These are phyloP conservation scores for Neopestalotiopsis sp. DNA, from an alignment of 2,329 filamentous ascomycete genomes.

Conservation along the genomic window DNA sequence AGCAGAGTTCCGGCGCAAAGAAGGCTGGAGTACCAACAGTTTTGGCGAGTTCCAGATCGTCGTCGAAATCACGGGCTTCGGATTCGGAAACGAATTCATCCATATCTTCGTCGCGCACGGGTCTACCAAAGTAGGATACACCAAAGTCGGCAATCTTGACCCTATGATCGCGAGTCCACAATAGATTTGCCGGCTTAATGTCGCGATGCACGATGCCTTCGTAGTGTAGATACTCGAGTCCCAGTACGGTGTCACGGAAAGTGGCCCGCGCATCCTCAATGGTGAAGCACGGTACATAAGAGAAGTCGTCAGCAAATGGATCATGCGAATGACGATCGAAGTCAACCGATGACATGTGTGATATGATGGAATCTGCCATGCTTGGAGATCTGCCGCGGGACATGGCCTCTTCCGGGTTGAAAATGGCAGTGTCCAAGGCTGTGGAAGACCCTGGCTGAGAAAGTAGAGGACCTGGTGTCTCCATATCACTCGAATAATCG, in stretches of 20 bases:
- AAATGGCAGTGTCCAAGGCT: constrained; percentile 80
- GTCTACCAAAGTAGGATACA: constrained; percentile 93
- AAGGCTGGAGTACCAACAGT: constrained; percentile 97
- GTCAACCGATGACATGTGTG: constrained; percentile 71
- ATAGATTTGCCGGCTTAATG: constrained; percentile 87
- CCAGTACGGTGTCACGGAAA: constrained; percentile 91
- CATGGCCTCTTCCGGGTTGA: constrained; percentile 58
- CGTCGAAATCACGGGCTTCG: constrained; percentile 86
- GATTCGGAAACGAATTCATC: constrained; percentile 79
- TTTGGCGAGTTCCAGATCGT: constrained; percentile 95
- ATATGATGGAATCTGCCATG: constrained; percentile 77
- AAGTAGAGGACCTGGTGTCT: constrained; percentile 57
- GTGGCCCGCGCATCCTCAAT: constrained; percentile 80
- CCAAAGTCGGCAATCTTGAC: constrained; percentile 99
- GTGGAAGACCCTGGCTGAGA: constrained; percentile 58
- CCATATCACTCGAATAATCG: constrained; percentile 57
- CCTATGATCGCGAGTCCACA: constrained; percentile 82
- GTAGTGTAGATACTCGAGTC: constrained; percentile 91
- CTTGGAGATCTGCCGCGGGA: constrained; percentile 77
- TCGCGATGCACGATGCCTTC: constrained; percentile 85
- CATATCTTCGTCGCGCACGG: constrained; percentile 80
- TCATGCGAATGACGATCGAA: constrained; percentile 64
- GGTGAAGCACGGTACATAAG: constrained; percentile 92
- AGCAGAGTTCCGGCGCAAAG: constrained; percentile 95
- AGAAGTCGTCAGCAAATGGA: constrained; percentile 83